phyloP scores from a whole-genome alignment of 768 basidiomycete genomes.

The Russula sp. region DNA sequence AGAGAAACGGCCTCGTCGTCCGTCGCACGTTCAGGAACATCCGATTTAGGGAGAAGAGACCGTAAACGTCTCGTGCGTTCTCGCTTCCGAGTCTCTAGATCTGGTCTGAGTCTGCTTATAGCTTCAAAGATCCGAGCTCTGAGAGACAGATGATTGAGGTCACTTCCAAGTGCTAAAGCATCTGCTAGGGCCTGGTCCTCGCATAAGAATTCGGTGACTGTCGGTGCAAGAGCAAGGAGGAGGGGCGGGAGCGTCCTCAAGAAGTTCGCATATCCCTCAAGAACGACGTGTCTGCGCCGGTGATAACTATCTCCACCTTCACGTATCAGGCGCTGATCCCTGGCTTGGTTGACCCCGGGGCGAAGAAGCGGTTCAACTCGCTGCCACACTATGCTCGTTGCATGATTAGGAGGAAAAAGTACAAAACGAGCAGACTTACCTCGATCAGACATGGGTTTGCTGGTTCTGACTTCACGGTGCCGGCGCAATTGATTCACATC shows the following conservation, averaged over 20 bases:
- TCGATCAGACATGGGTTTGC: slow-evolving; percentile 16
- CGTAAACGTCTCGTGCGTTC: slow-evolving; percentile 1
- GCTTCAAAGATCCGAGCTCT: not conserved
- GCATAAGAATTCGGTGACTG: not conserved
- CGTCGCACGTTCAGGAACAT: not conserved
- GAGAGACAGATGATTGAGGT: not conserved
- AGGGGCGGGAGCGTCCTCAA: not conserved
- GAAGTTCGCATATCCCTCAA: not conserved
- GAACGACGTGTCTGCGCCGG: not conserved
- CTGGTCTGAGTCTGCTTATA: not conserved
- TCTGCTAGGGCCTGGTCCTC: slow-evolving; percentile 1
- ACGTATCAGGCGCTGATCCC: not conserved
- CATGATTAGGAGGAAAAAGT: not conserved
- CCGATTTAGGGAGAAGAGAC: not conserved
- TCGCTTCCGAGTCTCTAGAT: not conserved
- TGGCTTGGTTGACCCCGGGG: not conserved
- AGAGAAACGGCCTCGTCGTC: slow-evolving; percentile 1
- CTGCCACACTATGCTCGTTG: slow-evolving; percentile 5
- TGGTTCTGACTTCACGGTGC: slow-evolving; percentile 11
- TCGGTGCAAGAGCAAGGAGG: slow-evolving; percentile 1
- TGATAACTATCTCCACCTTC: not conserved
- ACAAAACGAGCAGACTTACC: not conserved
- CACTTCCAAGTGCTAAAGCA: not conserved
- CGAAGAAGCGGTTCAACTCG: slow-evolving; percentile 5
- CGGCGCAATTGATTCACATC: slow-evolving; percentile 6